These are phyloP conservation scores for Elongisporangium undulatum DNA, from an alignment of 352 stramenopile species.

Conservation along the genomic window DNA sequence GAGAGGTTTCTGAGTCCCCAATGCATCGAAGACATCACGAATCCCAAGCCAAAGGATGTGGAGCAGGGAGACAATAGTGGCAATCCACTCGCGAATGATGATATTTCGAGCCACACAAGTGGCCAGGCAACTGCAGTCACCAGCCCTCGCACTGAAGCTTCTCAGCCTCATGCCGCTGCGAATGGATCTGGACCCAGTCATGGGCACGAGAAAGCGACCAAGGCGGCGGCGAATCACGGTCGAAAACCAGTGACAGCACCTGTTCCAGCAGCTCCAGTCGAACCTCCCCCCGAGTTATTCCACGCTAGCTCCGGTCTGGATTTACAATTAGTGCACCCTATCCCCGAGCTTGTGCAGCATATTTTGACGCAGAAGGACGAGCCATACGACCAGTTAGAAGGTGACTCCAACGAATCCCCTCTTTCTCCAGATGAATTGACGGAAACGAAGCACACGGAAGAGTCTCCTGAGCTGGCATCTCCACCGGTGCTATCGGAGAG, in stretches of 20 bases:
- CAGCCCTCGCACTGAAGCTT: not conserved
- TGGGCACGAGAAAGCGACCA: not conserved
- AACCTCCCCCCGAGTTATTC: constrained; percentile 9
- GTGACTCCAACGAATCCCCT: not conserved
- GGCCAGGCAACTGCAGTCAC: not conserved
- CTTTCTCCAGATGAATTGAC: not conserved
- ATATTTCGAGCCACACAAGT: not conserved
- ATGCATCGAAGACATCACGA: constrained; percentile 37
- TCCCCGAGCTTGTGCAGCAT: constrained; percentile 17
- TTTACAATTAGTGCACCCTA: constrained; percentile 12
- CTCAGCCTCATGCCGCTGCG: not conserved
- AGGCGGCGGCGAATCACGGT: not conserved
- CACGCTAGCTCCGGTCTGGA: constrained; percentile 17
- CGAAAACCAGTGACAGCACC: not conserved
- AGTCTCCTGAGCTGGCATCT: not conserved
- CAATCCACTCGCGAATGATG: not conserved
- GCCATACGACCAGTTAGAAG: constrained; percentile 1
- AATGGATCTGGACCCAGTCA: not conserved
- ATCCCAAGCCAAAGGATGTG: constrained; percentile 1
- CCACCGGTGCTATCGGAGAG: not conserved
- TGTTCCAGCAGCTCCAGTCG: not conserved
- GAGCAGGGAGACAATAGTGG: not conserved
- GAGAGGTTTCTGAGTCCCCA: constrained; percentile 46
- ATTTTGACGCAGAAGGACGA: constrained; percentile 29
- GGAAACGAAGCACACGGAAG: not conserved